Evolutionary conservation across 306 rosid genomes (phyloP), one percentile per base, ranked within the genome.

Genomic region (Betula pendula): DNA sequence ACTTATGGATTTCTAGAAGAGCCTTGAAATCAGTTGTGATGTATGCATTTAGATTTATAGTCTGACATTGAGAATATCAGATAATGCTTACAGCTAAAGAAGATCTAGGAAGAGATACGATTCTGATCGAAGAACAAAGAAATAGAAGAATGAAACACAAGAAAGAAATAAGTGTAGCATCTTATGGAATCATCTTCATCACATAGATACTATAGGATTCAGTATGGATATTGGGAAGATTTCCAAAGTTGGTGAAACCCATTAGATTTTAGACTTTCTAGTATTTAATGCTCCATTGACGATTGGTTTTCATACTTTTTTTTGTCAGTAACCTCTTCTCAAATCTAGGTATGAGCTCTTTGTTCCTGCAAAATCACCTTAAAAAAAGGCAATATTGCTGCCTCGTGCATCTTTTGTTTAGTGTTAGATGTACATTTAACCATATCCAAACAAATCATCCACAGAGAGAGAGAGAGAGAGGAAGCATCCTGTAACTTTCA

Each of bases 401-500:
- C 93, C 91, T 85, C 88, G 87, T 88, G 91, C 86, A 81, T 16
- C 77, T 76, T 85, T 78, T 48, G 44, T 65, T 75, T 83, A 71
- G 45, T 77, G 72, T 77, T 38, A 43, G 17, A 42, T 75, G 79
- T 70, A 81, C 75, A 63, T 47, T 75, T 80, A n/a, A 59, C 77
- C 65, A 29, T 69, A 75, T 25, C 71, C 48, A 73, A 70, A 75
- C 73, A 77, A 73, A 73, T 78, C 75, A 68, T 48, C 58, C 38
- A 66, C 45, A 31, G 11, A 31, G n/a, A 16, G 11, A 31, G 43
- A 31, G 66, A 62, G 67, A 75, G 27, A 43, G 83, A 71, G 96
- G 96, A 88, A 90, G 88, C 89, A 84, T 87, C 94, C 79, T 76
- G 90, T 77, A 45, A 86, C 84, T 81, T 90, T 83, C 91, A 81